Conservation (phyloP, 768 basidiomycete genomes). For the Hydnum rufescens region DNA sequence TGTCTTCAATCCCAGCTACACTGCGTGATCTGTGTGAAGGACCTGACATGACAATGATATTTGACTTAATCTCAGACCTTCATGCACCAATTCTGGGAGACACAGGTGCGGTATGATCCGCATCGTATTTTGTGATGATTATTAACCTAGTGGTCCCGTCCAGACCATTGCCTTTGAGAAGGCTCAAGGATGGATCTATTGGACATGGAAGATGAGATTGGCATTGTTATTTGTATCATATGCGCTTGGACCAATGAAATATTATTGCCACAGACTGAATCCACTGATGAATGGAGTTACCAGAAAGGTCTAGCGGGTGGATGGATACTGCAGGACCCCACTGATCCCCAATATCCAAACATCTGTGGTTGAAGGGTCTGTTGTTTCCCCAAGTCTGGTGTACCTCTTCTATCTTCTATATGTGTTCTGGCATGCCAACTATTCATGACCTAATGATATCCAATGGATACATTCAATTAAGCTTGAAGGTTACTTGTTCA, state of each 20-base stretch:
- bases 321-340: constrained; percentile 36
- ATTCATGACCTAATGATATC: too few species aligned
- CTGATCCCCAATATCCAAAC: neutral
- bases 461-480: too few species aligned
- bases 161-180: constrained; percentile 52
- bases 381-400: too few species aligned
- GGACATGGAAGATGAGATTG: constrained; percentile 52
- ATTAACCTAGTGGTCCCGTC: too few species aligned
- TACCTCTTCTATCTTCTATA: too few species aligned
- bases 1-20: constrained; percentile 39
- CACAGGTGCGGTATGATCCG: constrained; percentile 24
- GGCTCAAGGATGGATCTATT: constrained; percentile 52
- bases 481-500: too few species aligned
- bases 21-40: neutral
- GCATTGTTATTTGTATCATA: neutral
- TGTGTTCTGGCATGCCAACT: too few species aligned
- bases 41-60: neutral
- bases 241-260: neutral
- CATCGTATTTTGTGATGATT: too few species aligned
- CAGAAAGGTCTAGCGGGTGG: constrained; percentile 51
- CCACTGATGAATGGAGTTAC: constrained; percentile 60
- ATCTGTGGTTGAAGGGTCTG: neutral
- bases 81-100: constrained; percentile 48
- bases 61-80: constrained; percentile 11
- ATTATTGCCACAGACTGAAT: constrained; percentile 28